Base-by-base conservation (phyloP, 2,329 filamentous ascomycete genomes). In the Verticillium dahliae region DNA sequence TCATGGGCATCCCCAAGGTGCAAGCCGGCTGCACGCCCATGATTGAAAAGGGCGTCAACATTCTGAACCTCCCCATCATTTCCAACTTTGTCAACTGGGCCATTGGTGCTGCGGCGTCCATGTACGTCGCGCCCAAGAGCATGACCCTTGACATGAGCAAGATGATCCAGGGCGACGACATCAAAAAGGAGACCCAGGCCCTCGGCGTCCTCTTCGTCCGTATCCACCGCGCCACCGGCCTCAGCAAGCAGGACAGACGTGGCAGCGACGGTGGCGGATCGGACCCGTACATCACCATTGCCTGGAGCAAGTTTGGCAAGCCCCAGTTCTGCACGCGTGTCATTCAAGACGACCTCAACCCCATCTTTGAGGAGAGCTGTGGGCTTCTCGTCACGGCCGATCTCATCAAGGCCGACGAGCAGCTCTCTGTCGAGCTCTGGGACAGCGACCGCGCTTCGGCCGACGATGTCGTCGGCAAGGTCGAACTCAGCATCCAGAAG, bases 31-130 rank as follows among this genome's bases (percentile, higher is more conserved):
- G 94, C 71, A 89, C 92, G 14, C 95, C 95, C 0, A 95, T 98
- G 89, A 75, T 97, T n/a, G 87, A 95, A 72, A 89, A 87, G 66
- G 94, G 92, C 2, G 88, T 96, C 63, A 98, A 98, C 67, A 87
- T 98, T 56, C 79, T 98, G 33, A 97, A 98, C 68, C 78, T 98
- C 10, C 94, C 94, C 0, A 75, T 98, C 41, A 97, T 98, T 68
- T 96, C 91, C 14, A 96, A 96, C 69, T 98, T 99, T 71, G 94
- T 97, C 74, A 97, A 97, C 75, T 97, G 93, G 77, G 92, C 94
- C 5, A 96, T 98, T 68, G 88, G 87, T 41, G 87, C 95, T 0
- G 92, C 93, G 0, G 90, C 90, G 2, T 90, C 88, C 71, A 90
- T 97, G 84, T 97, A 97, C 65, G 92, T 97, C 33, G 94, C 94